phyloP scores from a whole-genome alignment of 176 grass and related monocot species.

The Panicum miliaceum region DNA sequence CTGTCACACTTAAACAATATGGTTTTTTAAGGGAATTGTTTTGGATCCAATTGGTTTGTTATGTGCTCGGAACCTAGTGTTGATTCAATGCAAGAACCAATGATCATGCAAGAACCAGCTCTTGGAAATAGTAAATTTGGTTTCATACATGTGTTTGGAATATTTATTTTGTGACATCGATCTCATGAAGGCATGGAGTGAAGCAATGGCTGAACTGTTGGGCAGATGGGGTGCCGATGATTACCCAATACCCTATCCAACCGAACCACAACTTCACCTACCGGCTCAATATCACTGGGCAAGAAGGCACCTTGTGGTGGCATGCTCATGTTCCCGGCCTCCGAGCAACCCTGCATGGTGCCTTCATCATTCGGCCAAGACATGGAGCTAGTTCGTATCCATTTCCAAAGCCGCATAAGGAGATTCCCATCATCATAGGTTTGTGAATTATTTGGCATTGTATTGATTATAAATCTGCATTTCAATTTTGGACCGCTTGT shows the following conservation, averaged over 20 bases:
- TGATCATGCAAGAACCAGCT: too few relatives aligned
- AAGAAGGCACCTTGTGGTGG: slow-evolving; percentile 52
- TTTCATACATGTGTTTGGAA: not conserved
- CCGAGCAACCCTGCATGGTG: slow-evolving; percentile 34
- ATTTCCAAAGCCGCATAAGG: slow-evolving; percentile 18
- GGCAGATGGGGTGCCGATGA: not conserved
- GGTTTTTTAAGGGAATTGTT: too few relatives aligned
- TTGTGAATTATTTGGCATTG: not conserved
- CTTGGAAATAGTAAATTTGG: not conserved
- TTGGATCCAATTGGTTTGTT: too few relatives aligned
- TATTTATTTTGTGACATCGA: not conserved
- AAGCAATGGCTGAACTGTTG: slow-evolving; percentile 4
- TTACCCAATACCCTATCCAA: not conserved
- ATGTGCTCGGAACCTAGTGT: not conserved
- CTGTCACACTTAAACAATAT: not conserved
- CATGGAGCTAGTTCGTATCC: not conserved
- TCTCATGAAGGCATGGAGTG: slow-evolving; percentile 36
- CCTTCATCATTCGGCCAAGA: not conserved
- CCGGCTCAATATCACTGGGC: not conserved
- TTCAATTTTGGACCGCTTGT: too few relatives aligned
- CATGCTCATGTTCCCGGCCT: slow-evolving; percentile 25
- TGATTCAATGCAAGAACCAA: not conserved
- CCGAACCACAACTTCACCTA: slow-evolving; percentile 37
- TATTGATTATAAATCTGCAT: not conserved
- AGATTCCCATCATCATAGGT: slow-evolving; percentile 27